phyloP scores from a whole-genome alignment of 2,329 filamentous ascomycete species.

The Colletotrichum lentis region DNA sequence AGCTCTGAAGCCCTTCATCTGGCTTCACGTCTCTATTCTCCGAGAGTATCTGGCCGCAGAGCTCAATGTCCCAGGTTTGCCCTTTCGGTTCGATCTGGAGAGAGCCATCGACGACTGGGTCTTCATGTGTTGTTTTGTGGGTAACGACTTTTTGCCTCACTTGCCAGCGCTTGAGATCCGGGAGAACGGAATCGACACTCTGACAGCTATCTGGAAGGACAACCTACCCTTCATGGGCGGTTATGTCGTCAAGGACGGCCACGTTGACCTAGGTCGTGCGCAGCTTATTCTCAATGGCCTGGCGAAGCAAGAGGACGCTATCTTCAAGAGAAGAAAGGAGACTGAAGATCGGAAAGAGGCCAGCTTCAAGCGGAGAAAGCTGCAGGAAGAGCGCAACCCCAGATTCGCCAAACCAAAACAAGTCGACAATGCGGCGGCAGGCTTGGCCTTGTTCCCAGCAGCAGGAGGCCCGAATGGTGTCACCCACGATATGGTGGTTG shows the following conservation, averaged over 20 bases:
- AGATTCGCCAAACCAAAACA: slow-evolving; percentile 32
- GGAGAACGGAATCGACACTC: slow-evolving; percentile 94
- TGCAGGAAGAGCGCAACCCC: slow-evolving; percentile 65
- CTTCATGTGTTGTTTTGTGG: slow-evolving; percentile 99
- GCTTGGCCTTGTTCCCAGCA: slow-evolving; percentile 36
- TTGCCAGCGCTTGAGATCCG: slow-evolving; percentile 96
- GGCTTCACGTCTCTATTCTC: slow-evolving; percentile 91
- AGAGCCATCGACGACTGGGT: slow-evolving; percentile 97
- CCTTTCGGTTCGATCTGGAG: slow-evolving; percentile 92
- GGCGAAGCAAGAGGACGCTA: slow-evolving; percentile 90
- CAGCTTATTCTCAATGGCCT: slow-evolving; percentile 89
- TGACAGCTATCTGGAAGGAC: slow-evolving; percentile 97
- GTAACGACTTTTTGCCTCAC: slow-evolving; percentile 97
- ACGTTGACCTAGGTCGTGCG: slow-evolving; percentile 84
- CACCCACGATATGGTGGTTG: slow-evolving; percentile 86
- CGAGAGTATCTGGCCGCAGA: slow-evolving; percentile 94
- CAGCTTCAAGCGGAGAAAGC: slow-evolving; percentile 78
- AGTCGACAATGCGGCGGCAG: slow-evolving; percentile 40
- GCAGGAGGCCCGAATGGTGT: slow-evolving; percentile 62
- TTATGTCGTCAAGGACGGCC: slow-evolving; percentile 94
- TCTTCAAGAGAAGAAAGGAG: slow-evolving; percentile 88
- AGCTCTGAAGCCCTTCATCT: slow-evolving; percentile 91
- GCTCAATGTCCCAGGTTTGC: slow-evolving; percentile 81
- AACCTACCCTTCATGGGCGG: slow-evolving; percentile 91
- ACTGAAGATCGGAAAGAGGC: slow-evolving; percentile 84